phyloP scores from a whole-genome alignment of 306 rosid genomes.

The Pterocarpus macrocarpus region DNA sequence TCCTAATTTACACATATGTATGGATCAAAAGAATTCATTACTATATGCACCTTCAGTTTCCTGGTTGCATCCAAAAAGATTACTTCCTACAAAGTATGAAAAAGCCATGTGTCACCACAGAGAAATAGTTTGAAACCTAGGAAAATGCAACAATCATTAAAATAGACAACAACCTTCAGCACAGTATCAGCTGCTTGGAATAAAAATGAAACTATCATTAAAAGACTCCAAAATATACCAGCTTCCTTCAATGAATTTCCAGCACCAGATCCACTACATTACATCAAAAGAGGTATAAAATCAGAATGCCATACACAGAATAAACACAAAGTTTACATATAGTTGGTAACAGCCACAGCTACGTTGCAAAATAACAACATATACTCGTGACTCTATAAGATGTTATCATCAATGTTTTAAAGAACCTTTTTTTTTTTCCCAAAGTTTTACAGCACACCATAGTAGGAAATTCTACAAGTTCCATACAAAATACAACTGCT shows the following conservation, averaged over 20 bases:
- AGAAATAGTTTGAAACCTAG: conserved; percentile 39
- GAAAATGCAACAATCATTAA: conserved; percentile 41
- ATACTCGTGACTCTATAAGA: background rate
- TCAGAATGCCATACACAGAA: conserved; percentile 23
- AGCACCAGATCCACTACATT: conserved; percentile 84
- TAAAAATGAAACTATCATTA: conserved; percentile 85
- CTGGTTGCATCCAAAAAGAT: conserved; percentile 73
- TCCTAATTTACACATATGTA: conserved; percentile 23
- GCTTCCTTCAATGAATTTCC: conserved; percentile 86
- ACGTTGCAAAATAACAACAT: conserved; percentile 11
- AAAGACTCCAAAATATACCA: conserved; percentile 82
- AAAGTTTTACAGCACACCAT: background rate
- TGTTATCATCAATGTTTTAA: conserved; percentile 13
- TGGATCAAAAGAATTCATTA: conserved; percentile 31
- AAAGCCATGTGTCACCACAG: conserved; percentile 46
- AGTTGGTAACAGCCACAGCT: conserved; percentile 8
- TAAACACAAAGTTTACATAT: conserved; percentile 3
- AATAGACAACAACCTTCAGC: conserved; percentile 72
- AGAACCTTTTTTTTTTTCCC: background rate
- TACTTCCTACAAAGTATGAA: conserved; percentile 69
- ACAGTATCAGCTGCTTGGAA: conserved; percentile 95
- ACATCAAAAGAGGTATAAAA: conserved; percentile 38
- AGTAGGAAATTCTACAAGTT: background rate
- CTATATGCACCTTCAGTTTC: conserved; percentile 66
- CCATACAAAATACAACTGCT: background rate